Evolutionary conservation across 495 filamentous ascomycete genomes (phyloP).

Genomic region (Hypoxylon intermedium): DNA sequence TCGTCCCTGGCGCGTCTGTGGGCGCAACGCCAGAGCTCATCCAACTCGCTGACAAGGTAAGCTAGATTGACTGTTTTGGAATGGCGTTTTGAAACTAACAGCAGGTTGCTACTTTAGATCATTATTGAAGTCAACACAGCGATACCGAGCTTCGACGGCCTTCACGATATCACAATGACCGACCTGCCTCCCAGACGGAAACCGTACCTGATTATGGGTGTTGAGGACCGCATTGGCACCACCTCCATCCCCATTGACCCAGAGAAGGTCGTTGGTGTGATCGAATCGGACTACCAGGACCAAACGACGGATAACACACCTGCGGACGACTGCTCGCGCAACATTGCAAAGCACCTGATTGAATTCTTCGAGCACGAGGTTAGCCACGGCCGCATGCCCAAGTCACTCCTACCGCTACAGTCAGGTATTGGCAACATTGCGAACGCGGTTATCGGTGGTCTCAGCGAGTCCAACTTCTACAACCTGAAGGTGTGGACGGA

Average conservation of each 20-base stretch:
- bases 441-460: slow-evolving; percentile 88
- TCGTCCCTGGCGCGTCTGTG: slow-evolving; percentile 87
- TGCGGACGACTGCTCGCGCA: slow-evolving; percentile 72
- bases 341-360: slow-evolving; percentile 82
- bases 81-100: neutral
- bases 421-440: slow-evolving; percentile 94
- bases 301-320: slow-evolving; percentile 79
- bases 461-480: slow-evolving; percentile 82
- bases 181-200: slow-evolving; percentile 81
- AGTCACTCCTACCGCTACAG: slow-evolving; percentile 82
- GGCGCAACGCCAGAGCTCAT: slow-evolving; percentile 86
- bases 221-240: slow-evolving; percentile 82
- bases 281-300: slow-evolving; percentile 85
- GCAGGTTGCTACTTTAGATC: slow-evolving; percentile 54
- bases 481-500: slow-evolving; percentile 94
- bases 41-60: slow-evolving; percentile 83
- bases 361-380: slow-evolving; percentile 88
- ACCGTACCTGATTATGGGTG: slow-evolving; percentile 83
- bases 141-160: slow-evolving; percentile 82
- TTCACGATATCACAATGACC: slow-evolving; percentile 90
- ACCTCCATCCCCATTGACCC: slow-evolving; percentile 87
- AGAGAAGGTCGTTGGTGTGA: slow-evolving; percentile 84
- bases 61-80: neutral
- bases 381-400: slow-evolving; percentile 73
- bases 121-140: slow-evolving; percentile 94